Base-by-base conservation (phyloP, 2,329 filamentous ascomycete species). In the Phoma sp. region DNA sequence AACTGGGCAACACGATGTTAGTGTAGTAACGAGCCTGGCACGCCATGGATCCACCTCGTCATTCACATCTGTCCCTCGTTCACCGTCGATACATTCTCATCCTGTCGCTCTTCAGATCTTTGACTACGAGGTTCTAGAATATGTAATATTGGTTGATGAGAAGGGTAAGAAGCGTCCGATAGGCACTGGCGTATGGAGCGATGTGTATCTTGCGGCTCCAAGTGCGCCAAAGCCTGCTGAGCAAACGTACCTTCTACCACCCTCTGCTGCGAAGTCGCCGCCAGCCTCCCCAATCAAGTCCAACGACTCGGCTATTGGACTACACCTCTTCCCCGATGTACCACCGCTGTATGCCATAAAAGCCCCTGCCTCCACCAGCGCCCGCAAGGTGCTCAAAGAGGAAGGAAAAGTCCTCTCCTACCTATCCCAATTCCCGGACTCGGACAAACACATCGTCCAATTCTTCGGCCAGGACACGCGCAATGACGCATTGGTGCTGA, bases 121-220 rank as follows among this genome's bases (percentile, higher is more conserved):
- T 37, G 65, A 63, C 2, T 54, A 64, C 44, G 59, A 61, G 32
- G 13, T 59, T 7, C 60, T 60, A 2, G 70, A 74, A 37, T 74
- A 73, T 29, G 61, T 64, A 4, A 56, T 72, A 47, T 30, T 59
- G 7, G 55, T 44, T 9, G 60, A 67, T 37, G 58, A 61, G 4
- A 60, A 68, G 10, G 64, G 62, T 4, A 61, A 60, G 18, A 71
- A 65, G 52, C 69, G 60, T 33, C 61, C 59, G 3, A 65, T 75
- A 10, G 73, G 73, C 13, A 61, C 60, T 13, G 73, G 73, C 9
- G 58, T 66, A 13, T 75, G 73, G 73, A 74, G 72, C 51, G 65
- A 73, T 59, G 72, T 75, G 0, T 75, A 71, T 54, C 60, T 71
- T 6, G 73, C 70, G 6, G 61, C n/a, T 8, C 70, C 64, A 18